Base-by-base conservation (phyloP, 345 rosid genomes). In the Eucalyptus brandiana region DNA sequence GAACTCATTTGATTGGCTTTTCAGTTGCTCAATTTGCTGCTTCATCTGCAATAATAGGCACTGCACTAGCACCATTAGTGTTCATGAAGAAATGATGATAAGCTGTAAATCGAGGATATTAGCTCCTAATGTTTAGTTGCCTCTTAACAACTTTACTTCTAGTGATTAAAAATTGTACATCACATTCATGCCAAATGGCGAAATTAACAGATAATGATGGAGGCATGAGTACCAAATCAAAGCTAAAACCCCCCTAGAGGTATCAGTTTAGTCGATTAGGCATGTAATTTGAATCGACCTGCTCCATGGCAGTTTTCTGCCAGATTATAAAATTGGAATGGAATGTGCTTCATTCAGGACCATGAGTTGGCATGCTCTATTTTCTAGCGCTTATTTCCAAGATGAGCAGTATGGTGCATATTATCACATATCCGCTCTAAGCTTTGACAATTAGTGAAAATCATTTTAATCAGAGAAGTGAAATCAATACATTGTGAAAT, bases 1-100 rank as follows among this genome's bases (percentile, higher is more conserved):
- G 81, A 90, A 91, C 51, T 91, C 94, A 86, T 90, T 92, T 24
- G 90, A 94, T 93, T 88, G 90, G 93, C 88, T 81, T 92, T 93
- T 93, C 91, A 93, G 65, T 91, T 93, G 89, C 90, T 94, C 92
- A 83, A 95, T 50, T 50, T 89, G 93, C 85, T 91, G 92, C 92
- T 93, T 94, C 90, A 92, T 91, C 98, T 97, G 95, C 87, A 91
- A 90, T 69, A 23, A 51, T 11, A 26, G 54, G 40, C 12, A 2
- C 26, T 48, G 37, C 26, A 50, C 45, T 58, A 54, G 81, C 86
- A 86, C 42, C 80, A 34, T 18, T 69, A 69, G 80, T 18, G 24
- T 18, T 9, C 44, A 32, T 18, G 80, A 4, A 69, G 80, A 69
- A 37, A 34, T 34, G 81, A 72, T 3, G 26, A 34, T 19, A 12